Evolutionary conservation across 305 asterid genomes (phyloP).

Genomic region (Rubia occidens): DNA sequence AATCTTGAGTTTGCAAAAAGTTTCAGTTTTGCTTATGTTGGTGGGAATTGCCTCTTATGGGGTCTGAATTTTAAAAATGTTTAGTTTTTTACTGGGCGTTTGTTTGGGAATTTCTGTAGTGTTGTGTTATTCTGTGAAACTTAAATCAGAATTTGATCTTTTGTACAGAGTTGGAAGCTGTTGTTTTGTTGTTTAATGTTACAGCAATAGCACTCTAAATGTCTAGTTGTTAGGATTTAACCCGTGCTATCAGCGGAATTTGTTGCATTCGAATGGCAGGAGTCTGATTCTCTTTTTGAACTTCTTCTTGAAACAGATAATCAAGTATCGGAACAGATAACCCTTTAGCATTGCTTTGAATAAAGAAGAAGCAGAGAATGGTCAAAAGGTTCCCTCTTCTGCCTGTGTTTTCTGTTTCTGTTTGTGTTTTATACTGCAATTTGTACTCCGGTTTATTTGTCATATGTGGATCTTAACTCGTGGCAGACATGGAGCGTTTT

Average conservation of each 20-base stretch:
- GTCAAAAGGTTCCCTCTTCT: conserved; percentile 44
- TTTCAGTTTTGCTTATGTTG: background rate
- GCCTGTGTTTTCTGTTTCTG: background rate
- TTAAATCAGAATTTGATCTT: background rate
- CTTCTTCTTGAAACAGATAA: conserved; percentile 10
- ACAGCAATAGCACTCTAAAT: background rate
- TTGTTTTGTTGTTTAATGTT: background rate
- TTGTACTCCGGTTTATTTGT: conserved; percentile 7
- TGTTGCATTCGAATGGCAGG: background rate
- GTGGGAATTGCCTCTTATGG: background rate
- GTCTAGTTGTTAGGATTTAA: background rate
- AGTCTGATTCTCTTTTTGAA: background rate
- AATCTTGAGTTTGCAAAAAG: background rate
- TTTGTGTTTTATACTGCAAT: conserved; percentile 8
- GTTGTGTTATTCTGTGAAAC: background rate
- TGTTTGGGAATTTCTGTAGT: conserved; percentile 5
- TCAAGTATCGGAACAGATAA: conserved; percentile 9
- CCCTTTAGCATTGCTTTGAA: conserved; percentile 15
- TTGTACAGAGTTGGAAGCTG: background rate
- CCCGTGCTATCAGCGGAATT: background rate
- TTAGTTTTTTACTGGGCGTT: background rate
- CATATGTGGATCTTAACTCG: conserved; percentile 13
- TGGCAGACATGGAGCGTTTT: conserved; percentile 76
- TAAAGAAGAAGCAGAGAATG: conserved; percentile 56
- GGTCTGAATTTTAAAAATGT: background rate